Base-by-base conservation (phyloP, 306 rosid genomes). In the Prunus salicina region DNA sequence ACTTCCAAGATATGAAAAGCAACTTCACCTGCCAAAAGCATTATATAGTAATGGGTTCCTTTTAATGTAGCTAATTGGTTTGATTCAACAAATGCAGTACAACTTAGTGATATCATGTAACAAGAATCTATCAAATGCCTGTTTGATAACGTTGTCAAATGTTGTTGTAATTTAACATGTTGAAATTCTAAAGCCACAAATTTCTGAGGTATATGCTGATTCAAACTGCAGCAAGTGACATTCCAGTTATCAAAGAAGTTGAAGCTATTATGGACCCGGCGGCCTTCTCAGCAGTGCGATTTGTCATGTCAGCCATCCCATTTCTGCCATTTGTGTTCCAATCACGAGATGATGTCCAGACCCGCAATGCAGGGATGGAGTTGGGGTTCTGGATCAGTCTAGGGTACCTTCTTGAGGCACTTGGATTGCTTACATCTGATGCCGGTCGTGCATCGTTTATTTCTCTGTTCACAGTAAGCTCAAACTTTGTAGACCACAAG, bases 311-410 rank as follows among this genome's bases (percentile, higher is more conserved):
- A 53, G 90, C 88, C 56, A 86, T 91, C 67, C 92, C 90, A 70
- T 91, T 91, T 73, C 74, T 87, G 46, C 96, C 96, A 71, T 89
- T 89, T 45, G 85, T 89, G n/a, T 76, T 83, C 56, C 83, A 28
- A 67, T 87, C 84, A 30, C 63, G 87, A 76, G 76, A 77, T 50
- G 91, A 91, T 86, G 78, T 71, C 67, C 30, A 19, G 64, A 87
- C 84, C 57, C 84, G 91, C 20, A 84, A 91, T 69, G 86, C 93
- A 10, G 97, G 97, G 68, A 78, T 87, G 67, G 97, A 91, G 80
- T 83, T 89, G 79, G 97, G 93, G 52, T 82, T 84, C 73, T 91
- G 97, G 93, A 84, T 86, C 83, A 89, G 97, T 82, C 78, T 89
- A 24, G 97, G 91, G 18, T 91, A 91, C 86, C 83, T 91, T 49